Conservation (phyloP, 345 rosid species). For the Linum lewisii region DNA sequence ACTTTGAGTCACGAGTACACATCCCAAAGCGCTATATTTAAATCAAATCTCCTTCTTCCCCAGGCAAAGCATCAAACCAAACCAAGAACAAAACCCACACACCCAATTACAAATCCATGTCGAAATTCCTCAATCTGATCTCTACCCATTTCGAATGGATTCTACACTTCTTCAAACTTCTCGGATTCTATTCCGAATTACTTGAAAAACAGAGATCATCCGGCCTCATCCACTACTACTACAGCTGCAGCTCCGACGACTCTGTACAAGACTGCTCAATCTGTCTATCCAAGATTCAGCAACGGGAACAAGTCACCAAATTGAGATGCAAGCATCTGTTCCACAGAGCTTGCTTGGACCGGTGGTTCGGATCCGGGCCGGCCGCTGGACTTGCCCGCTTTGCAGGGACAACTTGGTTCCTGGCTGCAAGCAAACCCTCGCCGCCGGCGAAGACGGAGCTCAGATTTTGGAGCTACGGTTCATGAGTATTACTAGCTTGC, state of each 20-base stretch:
- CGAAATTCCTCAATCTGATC: not conserved
- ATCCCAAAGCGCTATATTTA: too few species aligned
- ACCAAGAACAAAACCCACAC: too few species aligned
- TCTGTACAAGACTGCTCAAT: slow-evolving; percentile 14
- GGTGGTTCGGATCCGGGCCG: slow-evolving; percentile 14
- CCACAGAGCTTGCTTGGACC: slow-evolving; percentile 31
- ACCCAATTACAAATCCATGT: not conserved
- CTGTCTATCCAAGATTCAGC: slow-evolving; percentile 20
- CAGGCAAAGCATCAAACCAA: too few species aligned
- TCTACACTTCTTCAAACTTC: not conserved
- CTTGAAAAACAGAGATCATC: not conserved
- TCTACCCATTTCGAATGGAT: slow-evolving; percentile 1
- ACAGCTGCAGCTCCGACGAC: not conserved
- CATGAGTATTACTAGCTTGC: not conserved
- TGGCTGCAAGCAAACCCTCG: not conserved
- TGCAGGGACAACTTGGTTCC: slow-evolving; percentile 22
- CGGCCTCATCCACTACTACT: too few species aligned
- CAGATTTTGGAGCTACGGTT: not conserved
- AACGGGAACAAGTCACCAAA: slow-evolving; percentile 23
- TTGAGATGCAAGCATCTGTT: slow-evolving; percentile 31
- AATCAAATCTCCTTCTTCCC: too few species aligned
- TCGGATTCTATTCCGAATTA: not conserved
- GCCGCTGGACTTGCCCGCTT: slow-evolving; percentile 27
- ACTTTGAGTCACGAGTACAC: too few species aligned
- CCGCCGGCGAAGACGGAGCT: slow-evolving; percentile 8